A percentile compares a stretch with the other conserved stretches of the same genome.
Conservation (phyloP, 2,329 filamentous ascomycete species). For the Coniochaeta sp. region DNA sequence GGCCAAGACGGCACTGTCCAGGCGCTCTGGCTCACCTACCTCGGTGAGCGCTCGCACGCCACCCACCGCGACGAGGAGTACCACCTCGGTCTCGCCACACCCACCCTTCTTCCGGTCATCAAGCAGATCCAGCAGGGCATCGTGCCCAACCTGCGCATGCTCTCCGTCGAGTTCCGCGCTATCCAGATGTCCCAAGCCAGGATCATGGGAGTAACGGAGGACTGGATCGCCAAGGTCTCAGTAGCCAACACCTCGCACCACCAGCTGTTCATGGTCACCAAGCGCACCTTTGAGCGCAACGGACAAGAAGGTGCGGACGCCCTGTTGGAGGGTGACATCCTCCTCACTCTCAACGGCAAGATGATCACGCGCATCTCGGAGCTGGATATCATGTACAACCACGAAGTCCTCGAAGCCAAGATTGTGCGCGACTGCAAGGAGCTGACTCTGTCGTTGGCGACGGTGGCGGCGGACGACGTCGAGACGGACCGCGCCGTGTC, state of each 20-base stretch:
- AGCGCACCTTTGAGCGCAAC: constrained; percentile 63
- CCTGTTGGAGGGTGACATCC: constrained; percentile 83
- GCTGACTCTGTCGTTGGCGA: constrained; percentile 69
- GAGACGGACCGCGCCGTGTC: constrained; percentile 89
- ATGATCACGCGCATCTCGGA: constrained; percentile 91
- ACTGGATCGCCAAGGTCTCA: constrained; percentile 90
- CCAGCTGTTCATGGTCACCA: constrained; percentile 93
- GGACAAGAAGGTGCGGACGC: constrained; percentile 34
- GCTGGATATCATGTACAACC: constrained; percentile 92
- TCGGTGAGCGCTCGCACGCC: constrained; percentile 76
- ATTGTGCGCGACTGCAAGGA: constrained; percentile 82
- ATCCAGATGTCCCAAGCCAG: constrained; percentile 96
- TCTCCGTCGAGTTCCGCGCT: constrained; percentile 90
- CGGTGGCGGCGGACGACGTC: constrained; percentile 80
- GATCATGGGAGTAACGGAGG: constrained; percentile 93
- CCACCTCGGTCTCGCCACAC: constrained; percentile 84
- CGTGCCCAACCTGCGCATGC: constrained; percentile 75
- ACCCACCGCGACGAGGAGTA: constrained; percentile 91
- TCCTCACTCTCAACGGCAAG: constrained; percentile 83
- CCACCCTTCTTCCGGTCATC: constrained; percentile 82
- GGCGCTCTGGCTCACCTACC: constrained; percentile 92
- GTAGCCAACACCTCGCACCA: constrained; percentile 85
- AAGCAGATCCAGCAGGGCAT: constrained; percentile 75
- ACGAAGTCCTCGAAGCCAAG: constrained; percentile 73
- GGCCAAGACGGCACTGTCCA: constrained; percentile 87